Percentiles rank a stretch among this genome's conserved stretches.
These are phyloP conservation scores for Angomonas deanei DNA, from an alignment of 208 protist genomes.

Conservation along the genomic window DNA sequence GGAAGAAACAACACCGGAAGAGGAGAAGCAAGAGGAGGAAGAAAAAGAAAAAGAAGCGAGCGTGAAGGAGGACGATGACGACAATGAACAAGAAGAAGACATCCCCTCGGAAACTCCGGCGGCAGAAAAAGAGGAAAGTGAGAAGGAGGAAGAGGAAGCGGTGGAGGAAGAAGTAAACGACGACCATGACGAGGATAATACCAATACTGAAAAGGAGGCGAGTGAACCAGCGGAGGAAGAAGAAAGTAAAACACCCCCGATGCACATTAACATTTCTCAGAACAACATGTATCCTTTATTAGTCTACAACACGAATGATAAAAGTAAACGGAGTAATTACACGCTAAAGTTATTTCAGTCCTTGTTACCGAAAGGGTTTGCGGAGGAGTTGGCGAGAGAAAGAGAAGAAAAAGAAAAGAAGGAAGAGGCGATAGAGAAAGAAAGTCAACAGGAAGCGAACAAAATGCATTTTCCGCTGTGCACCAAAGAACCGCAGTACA, in stretches of 20 bases:
- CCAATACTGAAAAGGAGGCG: too few species aligned
- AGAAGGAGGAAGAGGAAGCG: neutral
- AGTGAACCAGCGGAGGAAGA: conserved; percentile 4
- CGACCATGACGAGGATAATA: too few species aligned
- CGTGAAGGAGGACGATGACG: neutral
- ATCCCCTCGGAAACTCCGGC: neutral
- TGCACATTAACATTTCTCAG: neutral
- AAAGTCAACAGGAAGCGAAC: neutral
- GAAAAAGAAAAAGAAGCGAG: conserved; percentile 1
- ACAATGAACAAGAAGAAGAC: too few species aligned
- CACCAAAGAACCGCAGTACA: too few species aligned
- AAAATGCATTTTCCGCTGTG: too few species aligned
- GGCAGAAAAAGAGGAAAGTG: neutral
- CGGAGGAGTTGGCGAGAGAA: neutral
- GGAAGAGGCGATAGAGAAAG: neutral
- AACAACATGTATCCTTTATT: neutral
- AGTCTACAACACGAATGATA: neutral
- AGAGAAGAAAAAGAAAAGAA: conserved; percentile 1
- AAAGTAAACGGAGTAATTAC: neutral
- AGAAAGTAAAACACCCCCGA: neutral
- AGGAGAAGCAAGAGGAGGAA: conserved; percentile 12
- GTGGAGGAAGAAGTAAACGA: neutral
- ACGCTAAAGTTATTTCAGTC: neutral
- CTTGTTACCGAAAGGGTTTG: neutral
- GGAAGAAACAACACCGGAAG: neutral